These are phyloP conservation scores for Globisporangium camurandrum DNA, from an alignment of 352 stramenopile genomes.

Conservation along the genomic window DNA sequence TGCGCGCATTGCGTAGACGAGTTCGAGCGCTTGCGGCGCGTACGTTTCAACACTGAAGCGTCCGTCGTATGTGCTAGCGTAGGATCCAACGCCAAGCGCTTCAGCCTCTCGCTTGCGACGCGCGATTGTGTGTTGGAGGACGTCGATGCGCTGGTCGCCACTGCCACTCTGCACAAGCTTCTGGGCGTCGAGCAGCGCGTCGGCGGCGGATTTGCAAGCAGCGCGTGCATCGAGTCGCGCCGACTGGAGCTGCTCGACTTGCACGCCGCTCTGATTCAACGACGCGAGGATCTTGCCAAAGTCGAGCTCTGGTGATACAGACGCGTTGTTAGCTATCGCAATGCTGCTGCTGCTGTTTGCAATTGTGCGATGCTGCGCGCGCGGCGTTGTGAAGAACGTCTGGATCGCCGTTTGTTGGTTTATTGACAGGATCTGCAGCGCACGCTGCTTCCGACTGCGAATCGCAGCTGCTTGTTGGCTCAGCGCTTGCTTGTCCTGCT, in stretches of 20 bases:
- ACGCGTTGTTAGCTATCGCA: background rate
- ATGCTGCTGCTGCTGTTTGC: background rate
- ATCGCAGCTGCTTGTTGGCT: conserved; percentile 24
- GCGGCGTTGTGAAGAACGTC: conserved; percentile 28
- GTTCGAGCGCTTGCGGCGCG: conserved; percentile 16
- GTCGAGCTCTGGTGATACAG: conserved; percentile 13
- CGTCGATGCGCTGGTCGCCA: conserved; percentile 20
- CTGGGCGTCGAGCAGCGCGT: conserved; percentile 24
- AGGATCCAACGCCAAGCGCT: conserved; percentile 5
- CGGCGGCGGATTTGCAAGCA: conserved; percentile 13
- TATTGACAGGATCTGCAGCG: conserved; percentile 45
- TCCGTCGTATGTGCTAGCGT: conserved; percentile 17
- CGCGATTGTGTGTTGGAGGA: conserved; percentile 2
- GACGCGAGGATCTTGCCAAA: conserved; percentile 33
- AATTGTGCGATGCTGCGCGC: background rate
- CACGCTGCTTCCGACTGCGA: conserved; percentile 30
- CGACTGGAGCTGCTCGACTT: conserved; percentile 20
- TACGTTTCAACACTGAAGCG: conserved; percentile 36
- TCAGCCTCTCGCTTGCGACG: conserved; percentile 21
- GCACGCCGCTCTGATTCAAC: conserved; percentile 24
- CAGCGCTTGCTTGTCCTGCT: conserved; percentile 28
- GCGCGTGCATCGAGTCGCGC: conserved; percentile 20
- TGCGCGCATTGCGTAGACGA: conserved; percentile 30
- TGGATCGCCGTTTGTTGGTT: conserved; percentile 51
- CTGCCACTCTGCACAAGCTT: conserved; percentile 13